These are phyloP conservation scores for Vaccinium macrocarpon DNA, from an alignment of 148 eudicot genomes.

Conservation along the genomic window DNA sequence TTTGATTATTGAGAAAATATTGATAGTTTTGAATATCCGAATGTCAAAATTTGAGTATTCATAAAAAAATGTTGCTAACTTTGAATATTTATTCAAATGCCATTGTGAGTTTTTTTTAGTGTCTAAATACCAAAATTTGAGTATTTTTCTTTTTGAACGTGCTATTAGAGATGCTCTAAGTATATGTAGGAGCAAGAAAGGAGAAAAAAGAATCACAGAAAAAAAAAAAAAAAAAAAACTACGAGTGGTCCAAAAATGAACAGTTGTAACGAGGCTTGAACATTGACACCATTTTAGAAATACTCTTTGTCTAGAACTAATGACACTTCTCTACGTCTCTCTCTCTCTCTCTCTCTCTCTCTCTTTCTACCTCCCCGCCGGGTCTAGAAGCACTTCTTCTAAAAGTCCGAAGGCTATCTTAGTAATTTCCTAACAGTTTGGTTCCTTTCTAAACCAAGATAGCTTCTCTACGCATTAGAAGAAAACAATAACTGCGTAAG, in stretches of 20 bases:
- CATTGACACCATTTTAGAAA: background rate
- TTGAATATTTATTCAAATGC: too few species aligned
- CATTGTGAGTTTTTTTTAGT: too few species aligned
- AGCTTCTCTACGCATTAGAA: background rate
- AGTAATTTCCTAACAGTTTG: slow-evolving; percentile 2
- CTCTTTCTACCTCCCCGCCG: too few species aligned
- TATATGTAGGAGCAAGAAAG: background rate
- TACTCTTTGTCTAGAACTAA: too few species aligned
- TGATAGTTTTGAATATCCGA: too few species aligned
- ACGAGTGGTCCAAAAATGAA: background rate
- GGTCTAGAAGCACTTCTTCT: background rate
- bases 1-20: too few species aligned
- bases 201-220: background rate
- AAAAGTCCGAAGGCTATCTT: background rate
- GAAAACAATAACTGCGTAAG: background rate
- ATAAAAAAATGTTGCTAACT: too few species aligned
- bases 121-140: too few species aligned
- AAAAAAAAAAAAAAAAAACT: background rate
- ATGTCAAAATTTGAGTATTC: too few species aligned
- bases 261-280: background rate
- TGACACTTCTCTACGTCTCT: too few species aligned
- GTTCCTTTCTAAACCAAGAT: background rate
- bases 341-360: background rate
- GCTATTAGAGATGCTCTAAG: too few species aligned
- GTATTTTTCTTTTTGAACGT: too few species aligned